Evolutionary conservation across 139 green algal genomes (phyloP).

Genomic region (Astrephomene gubernaculifera): DNA sequence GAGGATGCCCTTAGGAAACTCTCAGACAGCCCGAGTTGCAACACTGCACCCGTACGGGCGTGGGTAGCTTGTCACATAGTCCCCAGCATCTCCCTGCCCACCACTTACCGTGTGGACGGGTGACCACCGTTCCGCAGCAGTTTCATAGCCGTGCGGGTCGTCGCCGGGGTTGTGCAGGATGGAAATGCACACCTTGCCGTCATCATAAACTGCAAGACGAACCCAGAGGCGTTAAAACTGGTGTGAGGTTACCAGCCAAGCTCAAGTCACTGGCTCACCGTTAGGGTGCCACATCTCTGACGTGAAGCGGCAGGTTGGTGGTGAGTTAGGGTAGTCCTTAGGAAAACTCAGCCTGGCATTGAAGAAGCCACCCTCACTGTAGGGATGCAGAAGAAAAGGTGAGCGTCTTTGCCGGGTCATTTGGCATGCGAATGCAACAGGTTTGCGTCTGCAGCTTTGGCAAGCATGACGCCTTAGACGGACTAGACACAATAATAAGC

Average conservation of each 20-base stretch:
- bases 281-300: slow-evolving; percentile 99
- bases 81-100: too few relatives aligned
- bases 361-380: slow-evolving; percentile 99
- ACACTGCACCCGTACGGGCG: too few relatives aligned
- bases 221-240: background rate
- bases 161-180: slow-evolving; percentile 97
- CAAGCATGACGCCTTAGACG: too few relatives aligned
- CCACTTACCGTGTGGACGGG: slow-evolving; percentile 96
- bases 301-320: slow-evolving; percentile 94
- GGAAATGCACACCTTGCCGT: slow-evolving; percentile 99
- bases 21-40: too few relatives aligned
- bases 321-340: slow-evolving; percentile 97
- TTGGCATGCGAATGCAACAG: background rate
- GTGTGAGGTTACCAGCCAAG: background rate
- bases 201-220: slow-evolving; percentile 89
- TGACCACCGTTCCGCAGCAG: slow-evolving; percentile 94
- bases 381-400: background rate
- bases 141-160: slow-evolving; percentile 97
- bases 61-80: too few relatives aligned
- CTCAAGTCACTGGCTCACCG: slow-evolving; percentile 58
- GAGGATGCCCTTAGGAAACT: too few relatives aligned
- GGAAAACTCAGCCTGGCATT: slow-evolving; percentile 96
- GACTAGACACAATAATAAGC: too few relatives aligned
- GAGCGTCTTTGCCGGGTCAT: background rate
- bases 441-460: background rate